Conservation (phyloP, 1,284 basidiomycete species). For the Mycena citricolor region DNA sequence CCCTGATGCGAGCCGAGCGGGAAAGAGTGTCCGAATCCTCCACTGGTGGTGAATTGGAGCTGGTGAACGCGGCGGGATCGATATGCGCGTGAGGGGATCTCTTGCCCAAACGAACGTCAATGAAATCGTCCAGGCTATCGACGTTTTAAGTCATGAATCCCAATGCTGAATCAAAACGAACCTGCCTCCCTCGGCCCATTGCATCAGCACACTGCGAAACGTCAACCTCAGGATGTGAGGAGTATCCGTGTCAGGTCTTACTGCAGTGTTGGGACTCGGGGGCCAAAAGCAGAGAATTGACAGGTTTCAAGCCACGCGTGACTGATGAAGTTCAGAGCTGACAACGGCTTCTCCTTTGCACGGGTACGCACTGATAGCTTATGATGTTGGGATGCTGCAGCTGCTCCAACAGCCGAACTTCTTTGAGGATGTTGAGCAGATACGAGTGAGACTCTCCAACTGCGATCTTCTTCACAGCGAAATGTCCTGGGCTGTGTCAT, state of each 20-base stretch:
- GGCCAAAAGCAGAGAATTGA: constrained; percentile 84
- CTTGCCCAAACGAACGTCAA: constrained; percentile 70
- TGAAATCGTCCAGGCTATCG: constrained; percentile 76
- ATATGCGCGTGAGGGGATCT: constrained; percentile 47
- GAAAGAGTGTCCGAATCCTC: constrained; percentile 43
- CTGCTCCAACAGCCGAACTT: constrained; percentile 83
- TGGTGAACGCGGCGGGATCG: constrained; percentile 36
- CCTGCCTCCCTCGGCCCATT: constrained; percentile 88
- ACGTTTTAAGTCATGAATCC: not conserved
- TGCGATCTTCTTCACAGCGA: constrained; percentile 95
- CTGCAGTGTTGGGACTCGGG: constrained; percentile 81
- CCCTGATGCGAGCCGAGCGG: constrained; percentile 69
- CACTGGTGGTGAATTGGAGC: constrained; percentile 27
- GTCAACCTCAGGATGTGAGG: not conserved
- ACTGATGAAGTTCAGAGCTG: constrained; percentile 28
- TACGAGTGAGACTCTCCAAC: constrained; percentile 87
- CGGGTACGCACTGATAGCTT: constrained; percentile 80
- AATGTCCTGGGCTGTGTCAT: constrained; percentile 54
- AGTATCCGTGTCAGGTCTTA: constrained; percentile 33
- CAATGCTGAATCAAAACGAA: constrained; percentile 19
- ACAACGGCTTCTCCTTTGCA: too few species aligned
- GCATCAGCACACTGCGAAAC: constrained; percentile 78
- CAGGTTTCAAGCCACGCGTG: constrained; percentile 90
- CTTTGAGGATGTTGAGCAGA: constrained; percentile 76
- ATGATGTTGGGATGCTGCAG: constrained; percentile 91